A percentile compares a stretch with the other conserved stretches of the same genome.
phyloP scores from a whole-genome alignment of 2,329 filamentous ascomycete species.

The Talaromyces pinophilus region DNA sequence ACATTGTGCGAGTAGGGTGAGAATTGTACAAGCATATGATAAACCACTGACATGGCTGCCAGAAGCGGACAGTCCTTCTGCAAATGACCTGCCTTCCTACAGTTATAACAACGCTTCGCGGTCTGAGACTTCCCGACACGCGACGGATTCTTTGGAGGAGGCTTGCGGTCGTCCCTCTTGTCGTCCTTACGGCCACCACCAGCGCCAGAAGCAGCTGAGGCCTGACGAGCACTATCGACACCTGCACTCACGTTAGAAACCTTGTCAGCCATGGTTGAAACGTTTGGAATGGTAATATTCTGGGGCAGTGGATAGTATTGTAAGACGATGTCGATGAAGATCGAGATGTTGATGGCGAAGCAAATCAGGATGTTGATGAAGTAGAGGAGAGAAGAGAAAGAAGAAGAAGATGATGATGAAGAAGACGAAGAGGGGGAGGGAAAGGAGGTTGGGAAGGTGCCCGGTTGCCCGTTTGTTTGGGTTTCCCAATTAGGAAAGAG shows the following conservation, averaged over 20 bases:
- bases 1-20: not conserved
- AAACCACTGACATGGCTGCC: too few relatives aligned
- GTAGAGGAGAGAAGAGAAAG: not conserved
- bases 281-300: not conserved
- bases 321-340: not conserved
- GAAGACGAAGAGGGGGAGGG: not conserved
- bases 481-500: constrained; percentile 10
- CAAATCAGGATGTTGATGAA: not conserved
- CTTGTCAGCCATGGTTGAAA: not conserved
- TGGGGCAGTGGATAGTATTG: not conserved
- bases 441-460: not conserved
- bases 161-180: not conserved
- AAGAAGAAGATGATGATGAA: not conserved
- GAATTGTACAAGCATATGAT: not conserved
- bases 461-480: not conserved
- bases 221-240: not conserved
- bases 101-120: not conserved
- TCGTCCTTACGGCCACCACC: constrained; percentile 6
- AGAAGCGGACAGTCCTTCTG: not conserved
- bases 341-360: not conserved
- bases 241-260: constrained; percentile 1
- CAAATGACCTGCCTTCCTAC: not conserved
- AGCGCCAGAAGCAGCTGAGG: constrained; percentile 6
- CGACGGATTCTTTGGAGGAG: not conserved
- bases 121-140: not conserved